phyloP scores from a whole-genome alignment of 2,329 filamentous ascomycete species.

The Fusarium verticillioides region DNA sequence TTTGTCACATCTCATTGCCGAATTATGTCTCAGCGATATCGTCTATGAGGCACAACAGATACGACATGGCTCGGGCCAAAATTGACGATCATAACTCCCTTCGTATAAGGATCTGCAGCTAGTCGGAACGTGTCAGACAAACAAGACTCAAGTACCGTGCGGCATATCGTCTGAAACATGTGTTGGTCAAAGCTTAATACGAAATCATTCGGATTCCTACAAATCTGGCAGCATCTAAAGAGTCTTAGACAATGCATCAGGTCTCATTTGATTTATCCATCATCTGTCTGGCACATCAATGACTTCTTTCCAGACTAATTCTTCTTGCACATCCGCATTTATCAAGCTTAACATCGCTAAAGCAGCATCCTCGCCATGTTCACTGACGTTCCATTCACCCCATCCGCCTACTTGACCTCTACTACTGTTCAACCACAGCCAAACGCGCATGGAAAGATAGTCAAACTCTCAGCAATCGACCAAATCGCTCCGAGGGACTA shows the following conservation, averaged over 20 bases:
- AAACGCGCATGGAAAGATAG: not conserved
- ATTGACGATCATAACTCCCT: not conserved
- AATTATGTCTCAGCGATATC: not conserved
- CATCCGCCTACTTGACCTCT: not conserved
- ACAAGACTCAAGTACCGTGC: not conserved
- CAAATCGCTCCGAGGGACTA: constrained; percentile 20
- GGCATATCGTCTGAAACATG: not conserved
- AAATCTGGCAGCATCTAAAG: not conserved
- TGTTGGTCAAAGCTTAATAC: not conserved
- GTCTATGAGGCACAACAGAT: not conserved
- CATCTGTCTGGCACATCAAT: not conserved
- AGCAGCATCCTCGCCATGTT: not conserved
- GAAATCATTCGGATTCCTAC: not conserved
- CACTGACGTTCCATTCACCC: not conserved
- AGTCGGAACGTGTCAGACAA: not conserved
- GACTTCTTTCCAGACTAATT: too few relatives aligned
- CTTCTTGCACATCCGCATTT: not conserved
- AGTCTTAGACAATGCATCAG: too few relatives aligned
- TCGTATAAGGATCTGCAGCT: not conserved
- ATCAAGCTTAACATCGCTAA: not conserved
- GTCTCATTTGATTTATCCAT: not conserved
- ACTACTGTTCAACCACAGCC: constrained; percentile 2
- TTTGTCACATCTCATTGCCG: not conserved
- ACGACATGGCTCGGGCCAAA: not conserved
- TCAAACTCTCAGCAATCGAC: constrained; percentile 12